Evolutionary conservation across 495 filamentous ascomycete species (phyloP), one percentile per base, ranked within the genome.

Genomic region (Neurospora terricola): DNA sequence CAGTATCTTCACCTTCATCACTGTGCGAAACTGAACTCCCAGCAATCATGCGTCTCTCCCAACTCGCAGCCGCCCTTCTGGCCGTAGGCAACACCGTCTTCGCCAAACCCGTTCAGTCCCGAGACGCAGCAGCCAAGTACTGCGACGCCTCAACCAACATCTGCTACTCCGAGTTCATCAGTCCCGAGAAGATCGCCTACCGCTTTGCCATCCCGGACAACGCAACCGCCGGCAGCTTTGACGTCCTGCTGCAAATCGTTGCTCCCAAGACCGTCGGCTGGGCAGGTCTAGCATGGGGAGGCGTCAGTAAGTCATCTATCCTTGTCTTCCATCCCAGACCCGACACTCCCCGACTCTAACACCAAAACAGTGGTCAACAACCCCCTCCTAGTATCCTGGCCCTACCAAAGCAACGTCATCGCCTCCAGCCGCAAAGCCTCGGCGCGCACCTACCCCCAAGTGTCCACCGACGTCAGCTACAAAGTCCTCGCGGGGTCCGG

Each of bases 251-350:
- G 16, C 80, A 81, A 72, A 80, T 83, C 40, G 75, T 75, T 10
- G 82, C 82, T 3, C 81, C 82, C 70, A 80, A 78, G 74, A 69
- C 79, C 21, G 78, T 78, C 27, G 81, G 81, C 38, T 83, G 82
- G 82, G 82, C 81, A 0, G 81, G 78, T 7, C 66, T 83, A 6
- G 82, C 81, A 8, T 83, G 80, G 77, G 82, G 82, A 27, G 82
- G 81, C 43, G 69, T 71, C 73, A 83, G 54, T 62, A 62, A 34
- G 54, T 34, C 12, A 1, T 30, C 4, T 10, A 0, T 6, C 11
- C 43, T 4, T 23, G 9, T 12, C 8, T 11, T 11, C n/a, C n/a
- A 23, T 11, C 42, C 18, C 34, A 34, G 2, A 34, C 34, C 34
- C 3, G 14, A 9, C 18, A 45, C 42, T 1, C 10, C 2, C 4